A percentile compares a stretch with the other conserved stretches of the same genome.
phyloP scores from a whole-genome alignment of 768 basidiomycete species.

The Kwoniella newhampshirensis region DNA sequence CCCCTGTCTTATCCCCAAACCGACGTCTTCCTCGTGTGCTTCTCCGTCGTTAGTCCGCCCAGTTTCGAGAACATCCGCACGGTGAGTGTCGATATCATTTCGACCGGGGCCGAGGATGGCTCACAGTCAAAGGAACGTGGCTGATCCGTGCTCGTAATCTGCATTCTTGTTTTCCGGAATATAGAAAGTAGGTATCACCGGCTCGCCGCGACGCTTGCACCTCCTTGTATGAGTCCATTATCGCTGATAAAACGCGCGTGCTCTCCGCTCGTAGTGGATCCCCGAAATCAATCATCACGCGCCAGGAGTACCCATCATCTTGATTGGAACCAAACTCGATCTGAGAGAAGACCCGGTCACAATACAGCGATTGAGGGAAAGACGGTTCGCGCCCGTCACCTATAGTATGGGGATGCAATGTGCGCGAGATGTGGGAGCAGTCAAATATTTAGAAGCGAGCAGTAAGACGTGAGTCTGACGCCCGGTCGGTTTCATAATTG shows the following conservation, averaged over 20 bases:
- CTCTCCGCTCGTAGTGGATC: conserved; percentile 31
- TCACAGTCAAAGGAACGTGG: background rate
- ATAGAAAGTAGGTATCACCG: conserved; percentile 20
- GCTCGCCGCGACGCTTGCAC: too few relatives aligned
- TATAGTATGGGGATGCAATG: conserved; percentile 80
- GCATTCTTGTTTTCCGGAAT: background rate
- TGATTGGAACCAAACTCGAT: conserved; percentile 97
- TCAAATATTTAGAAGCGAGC: conserved; percentile 61
- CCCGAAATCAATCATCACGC: conserved; percentile 93
- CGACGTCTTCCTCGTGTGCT: conserved; percentile 98
- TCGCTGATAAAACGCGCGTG: background rate
- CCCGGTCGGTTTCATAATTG: too few relatives aligned
- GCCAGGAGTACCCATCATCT: conserved; percentile 84
- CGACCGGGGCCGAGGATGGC: background rate
- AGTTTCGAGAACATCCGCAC: conserved; percentile 98
- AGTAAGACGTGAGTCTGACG: conserved; percentile 43
- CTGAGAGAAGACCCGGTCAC: conserved; percentile 91
- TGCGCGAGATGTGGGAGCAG: conserved; percentile 90
- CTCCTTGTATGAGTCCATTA: too few relatives aligned
- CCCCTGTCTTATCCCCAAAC: conserved; percentile 99
- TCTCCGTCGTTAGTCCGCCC: conserved; percentile 95
- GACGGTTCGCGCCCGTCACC: conserved; percentile 93
- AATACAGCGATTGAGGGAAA: conserved; percentile 87
- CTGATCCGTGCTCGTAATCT: background rate
- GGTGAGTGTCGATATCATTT: conserved; percentile 58